Conservation (phyloP, 2,329 filamentous ascomycete genomes). For the Seiridium cupressi region DNA sequence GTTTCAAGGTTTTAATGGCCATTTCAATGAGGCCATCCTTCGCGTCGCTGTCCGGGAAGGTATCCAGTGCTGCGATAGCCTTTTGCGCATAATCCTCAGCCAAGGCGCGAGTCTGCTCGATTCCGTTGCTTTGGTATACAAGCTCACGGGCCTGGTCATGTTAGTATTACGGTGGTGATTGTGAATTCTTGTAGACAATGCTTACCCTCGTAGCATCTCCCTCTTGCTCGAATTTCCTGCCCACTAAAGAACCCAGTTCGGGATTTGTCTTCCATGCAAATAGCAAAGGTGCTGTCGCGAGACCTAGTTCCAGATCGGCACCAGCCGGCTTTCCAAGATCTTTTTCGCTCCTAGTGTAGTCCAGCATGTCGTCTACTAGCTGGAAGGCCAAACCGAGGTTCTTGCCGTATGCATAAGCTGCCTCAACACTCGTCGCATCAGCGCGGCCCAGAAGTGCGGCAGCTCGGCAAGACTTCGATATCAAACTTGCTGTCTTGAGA, state of each 20-base stretch:
- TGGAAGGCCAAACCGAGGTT: constrained; percentile 95
- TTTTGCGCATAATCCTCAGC: constrained; percentile 89
- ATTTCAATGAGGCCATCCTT: constrained; percentile 90
- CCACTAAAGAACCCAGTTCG: constrained; percentile 83
- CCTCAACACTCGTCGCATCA: constrained; percentile 77
- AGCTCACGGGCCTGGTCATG: constrained; percentile 73
- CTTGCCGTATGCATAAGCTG: constrained; percentile 87
- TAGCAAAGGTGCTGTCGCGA: constrained; percentile 89
- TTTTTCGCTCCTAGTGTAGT: constrained; percentile 83
- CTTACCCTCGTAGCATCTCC: constrained; percentile 84
- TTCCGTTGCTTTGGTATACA: constrained; percentile 78
- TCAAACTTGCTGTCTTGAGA: constrained; percentile 91
- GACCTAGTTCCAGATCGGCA: constrained; percentile 86
- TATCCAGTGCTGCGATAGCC: constrained; percentile 78
- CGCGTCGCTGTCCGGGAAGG: constrained; percentile 91
- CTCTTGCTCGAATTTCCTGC: constrained; percentile 80
- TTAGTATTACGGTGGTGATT: neutral
- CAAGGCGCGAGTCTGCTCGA: constrained; percentile 87
- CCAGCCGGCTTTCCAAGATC: constrained; percentile 94
- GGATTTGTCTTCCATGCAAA: constrained; percentile 93
- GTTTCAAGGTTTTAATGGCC: constrained; percentile 87
- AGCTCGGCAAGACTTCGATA: constrained; percentile 92
- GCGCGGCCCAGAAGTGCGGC: constrained; percentile 81
- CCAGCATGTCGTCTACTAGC: constrained; percentile 95
- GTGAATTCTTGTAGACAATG: constrained; percentile 11